Percentiles rank a stretch among this genome's conserved stretches.
Evolutionary conservation across 768 basidiomycete genomes (phyloP).

Genomic region (Leucocoprinus sp.): DNA sequence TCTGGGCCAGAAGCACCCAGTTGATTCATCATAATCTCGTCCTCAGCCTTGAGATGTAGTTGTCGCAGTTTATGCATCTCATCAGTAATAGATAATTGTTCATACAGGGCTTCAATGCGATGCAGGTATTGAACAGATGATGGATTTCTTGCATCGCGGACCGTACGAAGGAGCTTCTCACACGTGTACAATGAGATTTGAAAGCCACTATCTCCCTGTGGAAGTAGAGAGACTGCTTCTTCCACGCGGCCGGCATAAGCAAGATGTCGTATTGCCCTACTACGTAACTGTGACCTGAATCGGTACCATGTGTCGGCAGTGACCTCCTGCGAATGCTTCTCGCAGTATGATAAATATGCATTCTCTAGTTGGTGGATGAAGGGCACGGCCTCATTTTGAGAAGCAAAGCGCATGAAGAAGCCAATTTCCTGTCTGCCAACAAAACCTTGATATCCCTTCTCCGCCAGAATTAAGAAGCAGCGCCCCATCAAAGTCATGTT

Average conservation of each 20-base stretch:
- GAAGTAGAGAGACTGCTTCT: conserved; percentile 40
- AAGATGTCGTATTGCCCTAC: conserved; percentile 33
- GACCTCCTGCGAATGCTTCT: conserved; percentile 5
- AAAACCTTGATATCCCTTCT: conserved; percentile 28
- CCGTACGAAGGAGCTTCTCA: conserved; percentile 21
- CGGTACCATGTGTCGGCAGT: neutral
- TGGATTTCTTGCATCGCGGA: conserved; percentile 14
- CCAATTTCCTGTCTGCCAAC: conserved; percentile 23
- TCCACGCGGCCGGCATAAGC: conserved; percentile 28
- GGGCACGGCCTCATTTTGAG: conserved; percentile 21
- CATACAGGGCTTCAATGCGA: conserved; percentile 15
- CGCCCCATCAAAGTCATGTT: conserved; percentile 22
- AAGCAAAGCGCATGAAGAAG: conserved; percentile 35
- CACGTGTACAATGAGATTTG: conserved; percentile 30
- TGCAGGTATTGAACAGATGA: conserved; percentile 11
- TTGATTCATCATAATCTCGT: neutral
- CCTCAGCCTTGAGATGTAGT: neutral
- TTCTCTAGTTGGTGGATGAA: conserved; percentile 34
- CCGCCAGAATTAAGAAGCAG: conserved; percentile 26
- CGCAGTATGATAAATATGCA: conserved; percentile 17
- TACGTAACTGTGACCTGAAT: conserved; percentile 21
- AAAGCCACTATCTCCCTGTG: conserved; percentile 23
- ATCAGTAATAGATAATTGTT: conserved; percentile 1
- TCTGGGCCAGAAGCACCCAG: neutral
- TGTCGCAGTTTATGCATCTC: neutral